Evolutionary conservation across 257 asterid species (phyloP), one percentile per base, ranked within the genome.

Genomic region (Nicotiana undulata): DNA sequence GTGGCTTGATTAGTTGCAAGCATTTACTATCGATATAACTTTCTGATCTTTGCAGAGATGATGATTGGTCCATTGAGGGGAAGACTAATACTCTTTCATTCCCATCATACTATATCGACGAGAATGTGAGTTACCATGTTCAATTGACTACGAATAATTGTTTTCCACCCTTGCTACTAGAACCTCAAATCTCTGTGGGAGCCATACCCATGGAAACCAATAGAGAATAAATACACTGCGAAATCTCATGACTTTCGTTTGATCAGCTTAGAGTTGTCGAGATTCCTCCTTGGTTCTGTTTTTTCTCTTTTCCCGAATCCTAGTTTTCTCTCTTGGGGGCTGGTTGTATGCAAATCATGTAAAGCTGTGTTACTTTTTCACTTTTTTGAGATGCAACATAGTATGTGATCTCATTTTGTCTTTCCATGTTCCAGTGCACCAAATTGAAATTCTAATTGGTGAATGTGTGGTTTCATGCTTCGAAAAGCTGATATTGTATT

Each of bases 71-170:
- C 86, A 82, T 93, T 58, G 99, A 96, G 84, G 99, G 93, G 86
- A 86, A 90, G 82, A 90, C 84, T 81, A 95, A 91, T 86, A 87
- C 92, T 24, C 91, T 93, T 79, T 92, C 99, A 83, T 96, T 96
- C 85, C 99, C 99, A 20, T 91, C 98, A 67, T 94, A 96, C 88
- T 96, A 93, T 88, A 96, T 96, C 80, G 99, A 96, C 79, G 99
- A 96, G 90, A 92, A 90, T 92, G 99, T 96, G 90, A 91, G 98
- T 87, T 66, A 80, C 37, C 64, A 60, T 65, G 63, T 61, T 72
- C 60, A 37, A 72, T 3, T 72, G 61, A 49, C 40, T 49, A n/a
- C 24, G 61, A 72, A 46, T 72, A 26, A n/a, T 44, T 22, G 15
- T 46, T 49, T 40, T 72, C 61, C 78, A 72, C 60, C 59, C 51